Evolutionary conservation across 2,329 filamentous ascomycete species (phyloP).

Genomic region (Aaosphaeria arxii): DNA sequence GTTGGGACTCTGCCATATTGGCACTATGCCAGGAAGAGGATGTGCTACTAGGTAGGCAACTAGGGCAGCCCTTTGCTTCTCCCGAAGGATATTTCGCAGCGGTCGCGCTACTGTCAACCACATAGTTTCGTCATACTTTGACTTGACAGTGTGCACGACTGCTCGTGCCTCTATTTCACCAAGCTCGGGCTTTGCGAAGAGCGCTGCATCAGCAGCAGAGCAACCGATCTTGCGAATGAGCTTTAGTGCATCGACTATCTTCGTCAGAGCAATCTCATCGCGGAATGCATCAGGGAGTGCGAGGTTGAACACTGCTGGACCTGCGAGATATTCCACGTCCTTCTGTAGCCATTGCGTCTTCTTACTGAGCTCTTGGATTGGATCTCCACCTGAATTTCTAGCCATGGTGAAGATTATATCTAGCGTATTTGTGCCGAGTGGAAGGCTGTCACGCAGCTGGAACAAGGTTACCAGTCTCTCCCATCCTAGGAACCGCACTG

Average conservation of each 20-base stretch:
- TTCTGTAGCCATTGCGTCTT: background rate
- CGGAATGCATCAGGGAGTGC: background rate
- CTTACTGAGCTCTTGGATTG: background rate
- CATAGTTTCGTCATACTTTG: background rate
- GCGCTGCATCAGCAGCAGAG: background rate
- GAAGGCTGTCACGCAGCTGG: background rate
- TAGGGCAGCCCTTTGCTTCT: background rate
- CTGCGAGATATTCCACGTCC: background rate
- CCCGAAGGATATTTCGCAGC: background rate
- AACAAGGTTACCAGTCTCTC: background rate
- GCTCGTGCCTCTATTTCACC: background rate
- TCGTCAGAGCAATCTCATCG: background rate
- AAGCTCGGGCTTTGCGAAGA: background rate
- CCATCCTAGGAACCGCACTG: background rate
- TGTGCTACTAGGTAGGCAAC: background rate
- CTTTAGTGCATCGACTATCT: background rate
- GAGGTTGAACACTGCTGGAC: background rate
- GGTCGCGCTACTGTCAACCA: background rate
- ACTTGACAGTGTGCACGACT: background rate
- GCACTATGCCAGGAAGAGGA: background rate
- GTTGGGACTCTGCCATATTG: conserved; percentile 8
- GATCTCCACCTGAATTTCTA: background rate
- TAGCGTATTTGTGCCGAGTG: background rate
- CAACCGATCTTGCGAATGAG: background rate
- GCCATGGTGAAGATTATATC: background rate